phyloP scores from a whole-genome alignment of 768 basidiomycete species.

The Kwoniella europaea region DNA sequence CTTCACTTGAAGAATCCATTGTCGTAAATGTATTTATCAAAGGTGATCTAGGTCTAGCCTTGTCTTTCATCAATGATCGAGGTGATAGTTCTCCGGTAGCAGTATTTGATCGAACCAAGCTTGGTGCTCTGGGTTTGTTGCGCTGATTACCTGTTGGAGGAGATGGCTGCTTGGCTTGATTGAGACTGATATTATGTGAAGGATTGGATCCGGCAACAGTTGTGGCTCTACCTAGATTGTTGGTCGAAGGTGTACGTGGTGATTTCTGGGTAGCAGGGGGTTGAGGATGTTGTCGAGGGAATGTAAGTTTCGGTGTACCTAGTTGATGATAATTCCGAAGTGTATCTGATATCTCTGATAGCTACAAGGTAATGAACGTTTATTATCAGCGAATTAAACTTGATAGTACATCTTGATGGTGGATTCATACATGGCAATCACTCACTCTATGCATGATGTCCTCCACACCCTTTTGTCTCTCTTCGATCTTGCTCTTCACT shows the following conservation, averaged over 20 bases:
- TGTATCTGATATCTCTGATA: conserved; percentile 38
- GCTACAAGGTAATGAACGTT: conserved; percentile 17
- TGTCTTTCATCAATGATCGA: neutral
- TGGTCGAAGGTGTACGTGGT: conserved; percentile 6
- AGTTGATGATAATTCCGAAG: conserved; percentile 47
- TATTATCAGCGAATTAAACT: neutral
- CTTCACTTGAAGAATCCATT: conserved; percentile 12
- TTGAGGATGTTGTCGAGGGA: conserved; percentile 24
- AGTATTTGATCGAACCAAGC: conserved; percentile 16
- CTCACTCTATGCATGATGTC: conserved; percentile 51
- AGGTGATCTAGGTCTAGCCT: conserved; percentile 13
- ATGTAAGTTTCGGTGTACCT: conserved; percentile 48
- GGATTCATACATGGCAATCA: neutral
- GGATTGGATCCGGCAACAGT: neutral
- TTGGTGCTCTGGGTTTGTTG: conserved; percentile 8
- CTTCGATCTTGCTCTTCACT: conserved; percentile 14
- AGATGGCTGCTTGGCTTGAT: conserved; percentile 1
- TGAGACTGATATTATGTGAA: neutral
- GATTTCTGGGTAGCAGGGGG: conserved; percentile 8
- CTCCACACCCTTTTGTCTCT: conserved; percentile 46
- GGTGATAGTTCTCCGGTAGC: conserved; percentile 20
- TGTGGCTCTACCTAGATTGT: conserved; percentile 1
- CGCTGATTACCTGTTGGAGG: neutral
- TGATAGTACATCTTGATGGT: neutral
- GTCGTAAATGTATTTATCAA: conserved; percentile 15